A percentile compares a stretch with the other conserved stretches of the same genome.
phyloP scores from a whole-genome alignment of 75 land plant species.

The Chamaecyparis obtusa region DNA sequence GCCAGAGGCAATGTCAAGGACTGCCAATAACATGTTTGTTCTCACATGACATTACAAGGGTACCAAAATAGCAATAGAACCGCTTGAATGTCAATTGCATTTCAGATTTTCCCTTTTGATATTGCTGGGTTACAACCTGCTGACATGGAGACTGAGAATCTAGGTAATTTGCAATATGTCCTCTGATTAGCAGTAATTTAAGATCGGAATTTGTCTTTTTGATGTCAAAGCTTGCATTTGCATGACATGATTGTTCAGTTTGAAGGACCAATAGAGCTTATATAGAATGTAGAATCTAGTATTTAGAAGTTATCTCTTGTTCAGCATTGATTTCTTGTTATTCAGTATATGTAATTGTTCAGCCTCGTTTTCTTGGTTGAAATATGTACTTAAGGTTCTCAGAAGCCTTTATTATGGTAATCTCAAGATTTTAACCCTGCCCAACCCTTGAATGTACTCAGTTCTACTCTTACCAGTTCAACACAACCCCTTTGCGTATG shows the following conservation, averaged over 20 bases:
- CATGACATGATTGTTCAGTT: not conserved
- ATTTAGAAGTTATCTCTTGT: not conserved
- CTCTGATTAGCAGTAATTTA: not conserved
- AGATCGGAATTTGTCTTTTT: not conserved
- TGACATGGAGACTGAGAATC: not conserved
- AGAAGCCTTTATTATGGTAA: not conserved
- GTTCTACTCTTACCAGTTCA: not conserved
- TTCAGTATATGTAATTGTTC: not conserved
- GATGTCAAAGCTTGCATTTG: not conserved
- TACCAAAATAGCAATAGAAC: not conserved
- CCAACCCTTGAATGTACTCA: not conserved
- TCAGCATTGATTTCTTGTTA: not conserved
- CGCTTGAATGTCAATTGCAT: not conserved
- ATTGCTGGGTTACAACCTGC: not conserved
- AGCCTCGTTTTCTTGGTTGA: not conserved
- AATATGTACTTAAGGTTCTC: not conserved
- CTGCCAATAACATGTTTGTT: constrained; percentile 27
- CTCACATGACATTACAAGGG: not conserved
- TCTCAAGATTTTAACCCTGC: not conserved
- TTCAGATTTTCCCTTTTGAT: not conserved
- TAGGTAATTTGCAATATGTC: not conserved
- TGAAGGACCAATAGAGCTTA: not conserved
- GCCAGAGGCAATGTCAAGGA: constrained; percentile 66
- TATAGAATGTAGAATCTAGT: no score
- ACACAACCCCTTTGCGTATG: no score